phyloP scores from a whole-genome alignment of 148 eudicot genomes.

The Nepenthes mirabilis region DNA sequence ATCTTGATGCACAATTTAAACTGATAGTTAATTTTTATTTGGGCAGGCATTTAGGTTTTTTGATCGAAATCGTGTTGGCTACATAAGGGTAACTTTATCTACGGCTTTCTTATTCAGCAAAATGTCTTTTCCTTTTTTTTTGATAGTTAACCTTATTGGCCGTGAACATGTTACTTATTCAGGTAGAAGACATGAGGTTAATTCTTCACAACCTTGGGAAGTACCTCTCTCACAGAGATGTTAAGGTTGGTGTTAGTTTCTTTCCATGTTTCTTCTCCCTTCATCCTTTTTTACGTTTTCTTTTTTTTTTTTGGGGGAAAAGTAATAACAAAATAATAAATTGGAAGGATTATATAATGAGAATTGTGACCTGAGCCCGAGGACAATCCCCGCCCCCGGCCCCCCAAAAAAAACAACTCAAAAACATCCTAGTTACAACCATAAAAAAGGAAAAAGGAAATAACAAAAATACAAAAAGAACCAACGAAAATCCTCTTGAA shows the following conservation, averaged over 20 bases:
- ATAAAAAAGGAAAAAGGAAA: too few species aligned
- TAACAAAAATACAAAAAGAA: too few species aligned
- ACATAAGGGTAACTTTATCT: slow-evolving; percentile 51
- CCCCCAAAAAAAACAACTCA: too few species aligned
- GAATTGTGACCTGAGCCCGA: too few species aligned
- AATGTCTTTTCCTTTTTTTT: not conserved
- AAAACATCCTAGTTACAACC: too few species aligned
- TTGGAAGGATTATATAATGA: too few species aligned
- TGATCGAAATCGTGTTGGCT: slow-evolving; percentile 85
- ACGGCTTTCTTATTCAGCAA: not conserved
- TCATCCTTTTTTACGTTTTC: not conserved
- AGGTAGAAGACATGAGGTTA: slow-evolving; percentile 93
- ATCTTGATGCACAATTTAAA: not conserved
- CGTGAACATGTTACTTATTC: slow-evolving; percentile 2
- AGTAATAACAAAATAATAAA: too few species aligned
- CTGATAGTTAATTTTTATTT: not conserved
- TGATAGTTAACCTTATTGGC: not conserved
- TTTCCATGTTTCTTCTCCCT: not conserved
- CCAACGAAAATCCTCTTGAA: too few species aligned
- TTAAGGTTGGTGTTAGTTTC: slow-evolving; percentile 44
- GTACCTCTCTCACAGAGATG: slow-evolving; percentile 75
- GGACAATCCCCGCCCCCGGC: too few species aligned
- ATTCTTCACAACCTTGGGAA: slow-evolving; percentile 81
- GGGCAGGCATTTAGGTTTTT: slow-evolving; percentile 96
- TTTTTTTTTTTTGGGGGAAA: not conserved